Conservation (phyloP, 2,329 filamentous ascomycete genomes). For the Fusarium armeniacum region DNA sequence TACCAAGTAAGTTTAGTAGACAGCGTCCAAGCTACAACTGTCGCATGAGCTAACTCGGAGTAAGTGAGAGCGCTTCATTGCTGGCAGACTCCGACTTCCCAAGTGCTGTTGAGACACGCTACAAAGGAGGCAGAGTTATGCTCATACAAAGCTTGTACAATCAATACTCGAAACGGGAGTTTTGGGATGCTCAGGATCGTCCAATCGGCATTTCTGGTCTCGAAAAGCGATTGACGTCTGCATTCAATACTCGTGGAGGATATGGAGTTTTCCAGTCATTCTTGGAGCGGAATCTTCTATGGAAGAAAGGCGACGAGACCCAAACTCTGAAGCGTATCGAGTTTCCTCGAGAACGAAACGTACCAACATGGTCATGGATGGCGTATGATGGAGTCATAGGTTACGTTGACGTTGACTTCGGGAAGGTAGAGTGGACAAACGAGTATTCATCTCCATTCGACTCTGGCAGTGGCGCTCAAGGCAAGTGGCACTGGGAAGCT, state of each 20-base stretch:
- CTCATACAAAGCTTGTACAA: background rate
- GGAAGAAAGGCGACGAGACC: background rate
- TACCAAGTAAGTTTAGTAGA: conserved; percentile 1
- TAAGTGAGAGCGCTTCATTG: background rate
- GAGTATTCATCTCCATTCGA: background rate
- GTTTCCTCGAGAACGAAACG: background rate
- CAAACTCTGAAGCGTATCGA: background rate
- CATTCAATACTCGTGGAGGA: background rate
- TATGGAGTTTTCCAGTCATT: conserved; percentile 7
- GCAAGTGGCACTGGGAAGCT: background rate
- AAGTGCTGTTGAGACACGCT: background rate
- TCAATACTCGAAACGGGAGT: background rate
- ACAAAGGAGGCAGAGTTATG: conserved; percentile 6
- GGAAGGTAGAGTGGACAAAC: conserved; percentile 5
- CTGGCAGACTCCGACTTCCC: conserved; percentile 13
- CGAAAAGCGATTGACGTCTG: background rate
- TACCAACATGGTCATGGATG: conserved; percentile 18
- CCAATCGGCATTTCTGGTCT: background rate
- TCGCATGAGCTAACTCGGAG: background rate
- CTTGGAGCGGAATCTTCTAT: conserved; percentile 6
- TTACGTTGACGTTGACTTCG: background rate
- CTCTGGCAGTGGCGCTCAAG: background rate
- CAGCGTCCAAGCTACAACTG: rapidly evolving
- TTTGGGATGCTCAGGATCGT: background rate
- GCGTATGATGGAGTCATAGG: background rate